Evolutionary conservation across 306 rosid genomes (phyloP).

Genomic region (Ochetophila trinervis): DNA sequence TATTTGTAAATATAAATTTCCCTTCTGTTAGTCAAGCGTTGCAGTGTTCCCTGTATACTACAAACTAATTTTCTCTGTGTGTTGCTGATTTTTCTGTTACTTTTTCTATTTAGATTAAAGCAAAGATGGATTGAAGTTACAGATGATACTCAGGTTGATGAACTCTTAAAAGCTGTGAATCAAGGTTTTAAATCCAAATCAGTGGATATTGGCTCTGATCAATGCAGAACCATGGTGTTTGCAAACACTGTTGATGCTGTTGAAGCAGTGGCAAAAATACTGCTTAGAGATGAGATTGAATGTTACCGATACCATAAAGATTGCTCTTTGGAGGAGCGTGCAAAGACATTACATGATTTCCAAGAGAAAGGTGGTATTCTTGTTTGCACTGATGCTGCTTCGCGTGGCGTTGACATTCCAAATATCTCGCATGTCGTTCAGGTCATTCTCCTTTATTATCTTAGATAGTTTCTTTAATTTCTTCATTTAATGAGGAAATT

Average conservation of each 20-base stretch:
- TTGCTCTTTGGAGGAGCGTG: slow-evolving; percentile 82
- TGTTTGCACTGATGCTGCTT: slow-evolving; percentile 96
- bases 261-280: slow-evolving; percentile 77
- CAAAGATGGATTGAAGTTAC: slow-evolving; percentile 91
- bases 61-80: neutral
- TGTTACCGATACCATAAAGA: slow-evolving; percentile 78
- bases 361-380: slow-evolving; percentile 82
- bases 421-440: slow-evolving; percentile 86
- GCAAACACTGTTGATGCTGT: slow-evolving; percentile 91
- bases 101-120: slow-evolving; percentile 55
- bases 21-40: slow-evolving; percentile 20
- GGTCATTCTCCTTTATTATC: slow-evolving; percentile 42
- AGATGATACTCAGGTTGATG: slow-evolving; percentile 70
- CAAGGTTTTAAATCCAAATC: slow-evolving; percentile 45
- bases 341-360: slow-evolving; percentile 66
- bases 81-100: slow-evolving; percentile 9
- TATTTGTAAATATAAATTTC: neutral
- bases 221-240: slow-evolving; percentile 76
- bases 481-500: neutral
- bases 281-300: slow-evolving; percentile 57
- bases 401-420: slow-evolving; percentile 91
- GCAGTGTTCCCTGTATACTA: neutral
- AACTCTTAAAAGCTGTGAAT: slow-evolving; percentile 73
- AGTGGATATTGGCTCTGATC: slow-evolving; percentile 37
- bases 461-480: neutral